phyloP scores from a whole-genome alignment of 2,329 filamentous ascomycete genomes.

The Ceratocystis albifundus region DNA sequence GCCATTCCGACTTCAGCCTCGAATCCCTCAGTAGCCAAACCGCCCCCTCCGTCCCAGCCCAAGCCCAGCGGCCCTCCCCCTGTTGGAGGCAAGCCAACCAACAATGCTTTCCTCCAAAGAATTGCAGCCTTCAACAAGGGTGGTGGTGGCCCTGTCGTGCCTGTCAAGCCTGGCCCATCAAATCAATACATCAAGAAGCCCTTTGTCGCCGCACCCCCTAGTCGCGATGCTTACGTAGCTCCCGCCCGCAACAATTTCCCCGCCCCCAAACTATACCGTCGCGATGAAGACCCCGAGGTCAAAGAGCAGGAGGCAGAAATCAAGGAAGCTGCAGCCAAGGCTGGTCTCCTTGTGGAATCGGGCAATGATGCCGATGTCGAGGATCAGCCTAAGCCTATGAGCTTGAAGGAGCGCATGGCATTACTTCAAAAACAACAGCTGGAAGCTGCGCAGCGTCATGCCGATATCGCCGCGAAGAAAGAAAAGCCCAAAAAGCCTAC shows the following conservation, averaged over 20 bases:
- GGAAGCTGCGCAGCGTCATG: conserved; percentile 74
- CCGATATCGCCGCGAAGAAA: conserved; percentile 66
- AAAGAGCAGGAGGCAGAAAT: conserved; percentile 55
- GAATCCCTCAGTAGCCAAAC: conserved; percentile 31
- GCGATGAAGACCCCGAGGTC: conserved; percentile 75
- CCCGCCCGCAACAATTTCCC: conserved; percentile 54
- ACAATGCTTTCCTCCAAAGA: conserved; percentile 79
- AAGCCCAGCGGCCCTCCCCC: conserved; percentile 52
- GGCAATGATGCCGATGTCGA: conserved; percentile 49
- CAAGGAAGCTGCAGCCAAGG: conserved; percentile 54
- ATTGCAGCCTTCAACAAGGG: conserved; percentile 96
- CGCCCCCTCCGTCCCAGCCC: conserved; percentile 26
- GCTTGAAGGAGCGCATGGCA: conserved; percentile 89
- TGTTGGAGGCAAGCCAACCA: conserved; percentile 58
- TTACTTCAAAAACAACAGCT: conserved; percentile 86
- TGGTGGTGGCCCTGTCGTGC: conserved; percentile 72
- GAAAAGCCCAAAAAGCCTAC: conserved; percentile 67
- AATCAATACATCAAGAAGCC: conserved; percentile 86
- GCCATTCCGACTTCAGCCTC: conserved; percentile 32
- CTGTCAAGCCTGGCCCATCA: conserved; percentile 69
- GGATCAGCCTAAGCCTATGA: conserved; percentile 81
- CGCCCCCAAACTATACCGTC: conserved; percentile 63
- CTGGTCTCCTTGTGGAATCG: conserved; percentile 44
- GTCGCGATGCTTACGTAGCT: conserved; percentile 80
- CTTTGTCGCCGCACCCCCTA: conserved; percentile 89